Percentiles rank a stretch among this genome's conserved stretches.
phyloP scores from a whole-genome alignment of 2,329 filamentous ascomycete species.

The Harringtonia aguacate region DNA sequence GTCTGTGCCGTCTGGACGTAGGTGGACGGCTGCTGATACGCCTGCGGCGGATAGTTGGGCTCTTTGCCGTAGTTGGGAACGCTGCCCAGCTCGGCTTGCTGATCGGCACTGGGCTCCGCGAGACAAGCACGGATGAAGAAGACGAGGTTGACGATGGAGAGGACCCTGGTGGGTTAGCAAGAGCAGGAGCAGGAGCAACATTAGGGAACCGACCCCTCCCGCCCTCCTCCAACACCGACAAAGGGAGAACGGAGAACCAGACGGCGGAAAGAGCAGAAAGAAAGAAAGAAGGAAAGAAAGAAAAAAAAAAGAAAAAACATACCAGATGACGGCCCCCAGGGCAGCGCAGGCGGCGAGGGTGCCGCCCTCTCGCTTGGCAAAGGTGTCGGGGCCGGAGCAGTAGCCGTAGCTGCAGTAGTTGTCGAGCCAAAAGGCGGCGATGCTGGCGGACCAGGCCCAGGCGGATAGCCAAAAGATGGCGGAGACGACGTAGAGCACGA shows the following conservation, averaged over 20 bases:
- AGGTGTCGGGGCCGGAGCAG: conserved; percentile 10
- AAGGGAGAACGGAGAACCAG: background rate
- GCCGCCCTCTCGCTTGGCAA: conserved; percentile 16
- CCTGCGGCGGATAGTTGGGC: background rate
- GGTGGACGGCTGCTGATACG: too few species aligned
- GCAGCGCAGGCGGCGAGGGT: conserved; percentile 28
- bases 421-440: conserved; percentile 23
- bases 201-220: too few species aligned
- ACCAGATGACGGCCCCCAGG: conserved; percentile 31
- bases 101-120: background rate
- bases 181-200: background rate
- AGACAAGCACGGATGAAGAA: background rate
- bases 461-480: conserved; percentile 26
- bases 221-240: too few species aligned
- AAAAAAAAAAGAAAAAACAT: background rate
- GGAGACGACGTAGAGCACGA: conserved; percentile 24
- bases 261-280: background rate
- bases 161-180: conserved; percentile 18
- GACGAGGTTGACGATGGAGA: conserved; percentile 22
- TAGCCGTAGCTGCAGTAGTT: conserved; percentile 20
- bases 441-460: conserved; percentile 10
- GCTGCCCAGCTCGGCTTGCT: conserved; percentile 5
- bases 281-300: background rate
- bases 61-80: conserved; percentile 5
- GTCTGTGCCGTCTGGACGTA: too few species aligned